Evolutionary conservation across 805 yeast genomes (phyloP).

Genomic region (Nakazawaea ambrosiae): DNA sequence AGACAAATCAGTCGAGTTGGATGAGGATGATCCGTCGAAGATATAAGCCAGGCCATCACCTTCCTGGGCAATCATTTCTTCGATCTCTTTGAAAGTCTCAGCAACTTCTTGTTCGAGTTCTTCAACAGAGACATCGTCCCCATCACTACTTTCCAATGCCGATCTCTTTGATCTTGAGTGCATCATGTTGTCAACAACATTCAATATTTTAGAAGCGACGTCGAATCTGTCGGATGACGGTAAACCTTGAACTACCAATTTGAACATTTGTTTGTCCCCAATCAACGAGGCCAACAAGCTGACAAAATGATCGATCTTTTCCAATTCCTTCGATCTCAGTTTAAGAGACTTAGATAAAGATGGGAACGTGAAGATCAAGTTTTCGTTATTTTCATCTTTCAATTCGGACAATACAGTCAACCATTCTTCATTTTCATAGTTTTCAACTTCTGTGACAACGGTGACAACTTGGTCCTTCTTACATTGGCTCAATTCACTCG

Average conservation of each 20-base stretch:
- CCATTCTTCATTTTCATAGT: conserved; percentile 9
- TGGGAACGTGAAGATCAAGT: conserved; percentile 12
- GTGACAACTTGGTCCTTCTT: too few species aligned
- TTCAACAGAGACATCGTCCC: conserved; percentile 16
- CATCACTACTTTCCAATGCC: conserved; percentile 1
- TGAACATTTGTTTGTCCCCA: conserved; percentile 10
- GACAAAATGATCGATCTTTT: conserved; percentile 8
- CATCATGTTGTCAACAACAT: not conserved
- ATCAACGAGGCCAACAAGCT: conserved; percentile 4
- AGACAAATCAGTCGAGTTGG: not conserved
- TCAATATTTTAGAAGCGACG: conserved; percentile 7
- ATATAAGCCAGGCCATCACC: not conserved
- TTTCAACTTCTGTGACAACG: not conserved
- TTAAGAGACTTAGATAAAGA: not conserved
- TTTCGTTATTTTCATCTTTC: conserved; percentile 2
- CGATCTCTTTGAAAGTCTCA: conserved; percentile 24
- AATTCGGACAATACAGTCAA: not conserved
- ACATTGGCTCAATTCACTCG: too few species aligned
- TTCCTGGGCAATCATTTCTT: conserved; percentile 20
- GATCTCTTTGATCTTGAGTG: not conserved
- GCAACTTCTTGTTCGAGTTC: conserved; percentile 20
- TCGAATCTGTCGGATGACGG: conserved; percentile 13
- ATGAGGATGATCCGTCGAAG: not conserved
- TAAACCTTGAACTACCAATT: conserved; percentile 25
- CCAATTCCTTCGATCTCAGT: conserved; percentile 1